phyloP scores from a whole-genome alignment of 345 rosid genomes.

The Barbarea vulgaris region DNA sequence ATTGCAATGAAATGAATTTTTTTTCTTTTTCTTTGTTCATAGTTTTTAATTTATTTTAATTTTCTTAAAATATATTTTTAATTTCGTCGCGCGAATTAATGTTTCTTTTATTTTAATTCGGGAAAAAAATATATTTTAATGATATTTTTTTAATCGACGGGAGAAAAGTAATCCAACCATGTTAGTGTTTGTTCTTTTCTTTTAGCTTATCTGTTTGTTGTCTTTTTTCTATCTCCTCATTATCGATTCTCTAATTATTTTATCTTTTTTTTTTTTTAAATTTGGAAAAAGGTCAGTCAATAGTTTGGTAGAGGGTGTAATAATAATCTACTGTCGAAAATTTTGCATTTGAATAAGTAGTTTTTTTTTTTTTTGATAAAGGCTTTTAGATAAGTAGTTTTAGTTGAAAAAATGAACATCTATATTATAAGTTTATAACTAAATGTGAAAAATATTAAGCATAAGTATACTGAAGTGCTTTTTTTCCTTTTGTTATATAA shows the following conservation, averaged over 20 bases:
- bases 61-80: constrained; percentile 16
- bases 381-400: not conserved
- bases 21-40: constrained; percentile 36
- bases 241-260: not conserved
- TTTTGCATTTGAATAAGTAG: not conserved
- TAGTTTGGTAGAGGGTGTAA: not conserved
- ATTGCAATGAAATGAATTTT: constrained; percentile 9
- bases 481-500: not conserved
- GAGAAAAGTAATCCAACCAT: constrained; percentile 26
- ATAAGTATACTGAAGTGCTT: not conserved
- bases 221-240: constrained; percentile 22
- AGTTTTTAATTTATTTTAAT: constrained; percentile 14
- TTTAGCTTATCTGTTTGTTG: constrained; percentile 38
- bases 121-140: constrained; percentile 6
- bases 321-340: not conserved
- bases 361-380: not conserved
- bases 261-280: not conserved
- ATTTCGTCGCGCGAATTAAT: constrained; percentile 31
- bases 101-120: constrained; percentile 26
- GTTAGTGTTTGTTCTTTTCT: constrained; percentile 26
- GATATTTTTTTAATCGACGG: constrained; percentile 26
- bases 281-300: constrained; percentile 16
- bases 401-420: not conserved
- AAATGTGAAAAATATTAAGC: not conserved
- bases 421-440: not conserved